These are phyloP conservation scores for Chenopodium formosanum DNA, from an alignment of 148 eudicot genomes.

Conservation along the genomic window DNA sequence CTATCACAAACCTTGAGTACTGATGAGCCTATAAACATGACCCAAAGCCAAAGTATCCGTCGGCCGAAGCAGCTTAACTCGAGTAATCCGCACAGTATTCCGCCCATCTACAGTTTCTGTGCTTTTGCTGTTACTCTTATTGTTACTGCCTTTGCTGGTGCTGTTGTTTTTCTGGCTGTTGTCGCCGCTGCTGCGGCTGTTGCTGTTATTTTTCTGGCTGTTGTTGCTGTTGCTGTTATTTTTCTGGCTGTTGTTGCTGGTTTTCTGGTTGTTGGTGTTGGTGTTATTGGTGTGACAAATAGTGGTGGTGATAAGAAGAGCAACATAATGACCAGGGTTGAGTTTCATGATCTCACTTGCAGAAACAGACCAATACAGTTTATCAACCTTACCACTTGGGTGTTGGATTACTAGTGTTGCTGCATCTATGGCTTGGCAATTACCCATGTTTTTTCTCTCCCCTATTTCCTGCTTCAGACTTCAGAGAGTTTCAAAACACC, in stretches of 20 bases:
- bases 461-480: neutral
- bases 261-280: conserved; percentile 12
- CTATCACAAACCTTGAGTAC: conserved; percentile 60
- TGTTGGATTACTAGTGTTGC: conserved; percentile 79
- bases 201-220: conserved; percentile 8
- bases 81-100: conserved; percentile 58
- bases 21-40: conserved; percentile 87
- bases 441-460: conserved; percentile 62
- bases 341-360: conserved; percentile 74
- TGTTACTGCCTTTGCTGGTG: conserved; percentile 6
- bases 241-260: neutral
- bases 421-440: conserved; percentile 92
- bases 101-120: conserved; percentile 9
- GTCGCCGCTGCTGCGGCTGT: neutral
- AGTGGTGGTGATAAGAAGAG: conserved; percentile 87
- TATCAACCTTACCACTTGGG: conserved; percentile 68
- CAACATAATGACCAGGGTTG: conserved; percentile 91
- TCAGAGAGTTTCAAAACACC: neutral
- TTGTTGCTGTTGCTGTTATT: neutral
- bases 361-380: conserved; percentile 50
- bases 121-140: conserved; percentile 12
- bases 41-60: conserved; percentile 74
- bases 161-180: conserved; percentile 8
- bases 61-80: conserved; percentile 82
- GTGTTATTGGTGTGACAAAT: conserved; percentile 31